Evolutionary conservation across 179 eudicot species (phyloP), one percentile per base, ranked within the genome.

Genomic region (Spinacia oleracea): DNA sequence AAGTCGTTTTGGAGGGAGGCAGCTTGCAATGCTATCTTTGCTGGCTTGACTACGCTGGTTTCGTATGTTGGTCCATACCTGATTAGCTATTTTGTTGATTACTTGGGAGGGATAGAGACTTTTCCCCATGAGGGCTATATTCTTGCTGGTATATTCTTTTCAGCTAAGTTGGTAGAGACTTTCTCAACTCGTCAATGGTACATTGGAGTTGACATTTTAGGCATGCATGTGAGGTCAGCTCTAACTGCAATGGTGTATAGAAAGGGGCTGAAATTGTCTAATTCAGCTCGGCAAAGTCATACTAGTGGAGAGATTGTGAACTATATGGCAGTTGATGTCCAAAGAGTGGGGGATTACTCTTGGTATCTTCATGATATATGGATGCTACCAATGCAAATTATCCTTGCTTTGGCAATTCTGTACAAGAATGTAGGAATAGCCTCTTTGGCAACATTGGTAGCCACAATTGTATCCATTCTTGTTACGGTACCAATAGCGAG

Each of bases 301-400:
- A 84, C 94, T 15, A 93, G 96, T 76, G 99, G 99, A 48, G 98
- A 96, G 86, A 93, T 96, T 79, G 96, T 96, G 46, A 96, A 96
- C 81, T 93, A 93, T 78, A 91, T 96, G 98, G 97, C 99, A 1
- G 96, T 96, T 75, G 99, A 96, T 88, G 98, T 89, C 65, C 97
- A 96, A 79, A 85, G 97, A 83, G 96, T 96, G 32, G 98, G 97
- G 69, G 98, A 96, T 83, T 96, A 88, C 77, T 85, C 94, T 62
- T 93, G 96, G 96, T 93, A 93, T 86, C 92, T 96, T 60, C 99
- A 96, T 83, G 97, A 93, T 81, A 89, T 91, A 81, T 93, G 99
- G 99, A 93, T 91, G 96, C 91, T 93, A 32, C 97, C 98, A 34
- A 74, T 96, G 81, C 98, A 96, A 81, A 91, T 96, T 62, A 79